Percentiles rank a stretch among this genome's conserved stretches.
Conservation (phyloP, 2,329 filamentous ascomycete species). For the Onygena corvina region DNA sequence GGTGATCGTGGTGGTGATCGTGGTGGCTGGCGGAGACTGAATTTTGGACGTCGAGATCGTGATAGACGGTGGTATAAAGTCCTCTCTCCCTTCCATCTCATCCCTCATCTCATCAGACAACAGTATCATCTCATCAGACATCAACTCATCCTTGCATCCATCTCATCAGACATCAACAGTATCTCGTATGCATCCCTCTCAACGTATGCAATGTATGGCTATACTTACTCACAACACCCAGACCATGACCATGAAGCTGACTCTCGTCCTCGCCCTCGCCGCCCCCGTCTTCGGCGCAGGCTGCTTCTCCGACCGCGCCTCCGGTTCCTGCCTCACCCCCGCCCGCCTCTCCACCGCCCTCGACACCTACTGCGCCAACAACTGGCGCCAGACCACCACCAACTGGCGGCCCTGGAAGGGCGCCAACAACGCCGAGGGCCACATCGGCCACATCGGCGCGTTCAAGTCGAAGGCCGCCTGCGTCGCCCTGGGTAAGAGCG, state of each 20-base stretch:
- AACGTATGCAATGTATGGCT: neutral
- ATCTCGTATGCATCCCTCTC: neutral
- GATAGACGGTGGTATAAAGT: no score
- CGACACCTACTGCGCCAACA: conserved; percentile 1
- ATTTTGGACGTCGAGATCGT: no score
- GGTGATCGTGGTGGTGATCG: no score
- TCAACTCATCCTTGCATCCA: neutral
- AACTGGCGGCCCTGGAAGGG: neutral
- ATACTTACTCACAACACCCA: no score
- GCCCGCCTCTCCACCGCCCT: neutral
- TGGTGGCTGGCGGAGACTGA: no score
- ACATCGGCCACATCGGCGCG: conserved; percentile 4
- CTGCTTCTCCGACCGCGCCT: conserved; percentile 2
- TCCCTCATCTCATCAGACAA: neutral
- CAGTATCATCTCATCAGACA: neutral
- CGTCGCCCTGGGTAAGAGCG: neutral
- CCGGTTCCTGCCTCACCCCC: neutral
- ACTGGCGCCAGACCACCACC: neutral
- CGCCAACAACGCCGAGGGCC: neutral
- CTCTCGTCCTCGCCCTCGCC: conserved; percentile 2
- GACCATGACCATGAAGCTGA: neutral
- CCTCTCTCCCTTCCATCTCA: neutral
- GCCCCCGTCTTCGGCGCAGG: conserved; percentile 1
- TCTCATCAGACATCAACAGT: neutral
- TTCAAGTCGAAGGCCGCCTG: neutral